Evolutionary conservation across 306 rosid species (phyloP).

Genomic region (Albizia julibrissin): DNA sequence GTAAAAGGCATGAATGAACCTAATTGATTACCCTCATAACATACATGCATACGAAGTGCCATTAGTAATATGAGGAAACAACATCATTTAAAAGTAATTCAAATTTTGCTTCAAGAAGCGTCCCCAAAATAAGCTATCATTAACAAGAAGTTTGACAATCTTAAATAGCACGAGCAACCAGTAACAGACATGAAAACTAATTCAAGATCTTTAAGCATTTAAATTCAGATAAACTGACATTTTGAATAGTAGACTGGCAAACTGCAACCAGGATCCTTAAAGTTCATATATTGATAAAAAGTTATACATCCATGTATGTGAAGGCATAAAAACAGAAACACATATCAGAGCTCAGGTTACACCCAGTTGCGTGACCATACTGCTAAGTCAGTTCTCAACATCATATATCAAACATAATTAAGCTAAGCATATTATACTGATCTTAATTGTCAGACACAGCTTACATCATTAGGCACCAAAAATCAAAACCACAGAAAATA

Average conservation of each 20-base stretch:
- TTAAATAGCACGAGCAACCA: slow-evolving; percentile 13
- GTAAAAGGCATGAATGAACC: slow-evolving; percentile 15
- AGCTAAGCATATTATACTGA: background rate
- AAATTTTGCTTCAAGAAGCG: slow-evolving; percentile 11
- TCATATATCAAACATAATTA: background rate
- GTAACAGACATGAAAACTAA: background rate
- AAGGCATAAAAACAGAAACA: background rate
- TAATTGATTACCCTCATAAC: slow-evolving; percentile 16
- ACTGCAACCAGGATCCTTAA: background rate
- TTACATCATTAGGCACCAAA: no score
- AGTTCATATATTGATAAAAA: background rate
- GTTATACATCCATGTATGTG: background rate
- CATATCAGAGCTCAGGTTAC: background rate
- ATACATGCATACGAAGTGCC: slow-evolving; percentile 10
- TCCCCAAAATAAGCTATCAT: slow-evolving; percentile 20
- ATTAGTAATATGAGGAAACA: background rate
- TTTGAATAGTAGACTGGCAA: background rate
- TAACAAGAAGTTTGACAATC: slow-evolving; percentile 18
- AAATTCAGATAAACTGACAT: background rate
- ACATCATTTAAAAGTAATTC: slow-evolving; percentile 11
- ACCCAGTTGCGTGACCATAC: background rate
- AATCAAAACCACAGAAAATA: no score
- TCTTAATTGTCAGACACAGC: no score
- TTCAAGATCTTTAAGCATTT: background rate
- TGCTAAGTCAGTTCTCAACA: background rate